phyloP scores from a whole-genome alignment of 345 rosid genomes.

The Eucalyptus caleyi region DNA sequence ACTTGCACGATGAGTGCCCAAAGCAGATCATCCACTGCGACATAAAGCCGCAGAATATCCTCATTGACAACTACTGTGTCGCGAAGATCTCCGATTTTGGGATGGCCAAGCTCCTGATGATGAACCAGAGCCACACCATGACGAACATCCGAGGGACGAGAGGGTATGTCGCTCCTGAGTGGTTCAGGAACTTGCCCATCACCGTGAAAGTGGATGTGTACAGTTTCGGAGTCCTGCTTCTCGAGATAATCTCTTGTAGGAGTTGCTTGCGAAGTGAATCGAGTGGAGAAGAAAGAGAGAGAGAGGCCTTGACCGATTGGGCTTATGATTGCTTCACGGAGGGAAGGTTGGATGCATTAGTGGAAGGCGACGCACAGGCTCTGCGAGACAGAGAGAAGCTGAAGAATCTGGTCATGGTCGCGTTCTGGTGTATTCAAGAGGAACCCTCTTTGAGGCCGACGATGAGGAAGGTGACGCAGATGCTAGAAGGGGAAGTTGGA shows the following conservation, averaged over 20 bases:
- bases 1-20: no score
- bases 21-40: no score
- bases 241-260: slow-evolving; percentile 11
- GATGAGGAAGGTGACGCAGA: slow-evolving; percentile 28
- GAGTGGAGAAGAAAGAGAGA: neutral
- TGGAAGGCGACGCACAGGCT: slow-evolving; percentile 2
- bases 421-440: slow-evolving; percentile 43
- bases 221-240: slow-evolving; percentile 12
- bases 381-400: neutral
- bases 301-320: slow-evolving; percentile 19
- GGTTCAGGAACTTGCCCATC: slow-evolving; percentile 8
- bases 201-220: slow-evolving; percentile 13
- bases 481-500: slow-evolving; percentile 30
- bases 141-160: slow-evolving; percentile 11
- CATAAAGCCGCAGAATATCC: no score
- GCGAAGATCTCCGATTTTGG: slow-evolving; percentile 6
- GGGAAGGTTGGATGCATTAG: slow-evolving; percentile 5
- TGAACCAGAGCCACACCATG: neutral
- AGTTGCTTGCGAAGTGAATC: neutral
- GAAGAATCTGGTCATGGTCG: slow-evolving; percentile 7
- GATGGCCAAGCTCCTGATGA: slow-evolving; percentile 18
- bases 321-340: slow-evolving; percentile 31
- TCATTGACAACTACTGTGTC: no score
- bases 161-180: slow-evolving; percentile 22
- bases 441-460: slow-evolving; percentile 25